Base-by-base conservation (phyloP, 2,329 filamentous ascomycete genomes). In the Calonectria leucothoes region DNA sequence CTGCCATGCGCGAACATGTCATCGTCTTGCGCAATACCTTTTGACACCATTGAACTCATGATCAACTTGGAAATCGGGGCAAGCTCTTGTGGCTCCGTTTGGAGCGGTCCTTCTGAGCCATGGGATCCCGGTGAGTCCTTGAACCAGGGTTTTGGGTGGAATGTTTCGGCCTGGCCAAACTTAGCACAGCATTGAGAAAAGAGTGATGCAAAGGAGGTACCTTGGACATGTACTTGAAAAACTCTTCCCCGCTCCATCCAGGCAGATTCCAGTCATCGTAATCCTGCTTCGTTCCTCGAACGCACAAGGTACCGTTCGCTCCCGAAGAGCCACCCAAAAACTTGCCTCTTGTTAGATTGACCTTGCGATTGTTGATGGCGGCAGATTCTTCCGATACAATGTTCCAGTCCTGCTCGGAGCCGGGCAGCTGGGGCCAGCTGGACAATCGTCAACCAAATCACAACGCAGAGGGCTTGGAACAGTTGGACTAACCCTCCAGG, bases 81-180 rank as follows among this genome's bases (percentile, higher is more conserved):
- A 1, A 91, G 82, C 70, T 91, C 89, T 72, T 91, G 89, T 0
- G 90, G 90, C 74, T 90, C 89, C 6, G 85, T 89, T 63, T 90
- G 86, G 1, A 92, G 82, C 20, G 87, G 88, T 0, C 91, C 90
- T 17, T 85, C 80, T 52, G 86, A 83, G 1, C 89, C 89, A 74
- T 92, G 91, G 14, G 84, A 84, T 3, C 83, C 82, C 4, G 83
- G 77, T 37, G 87, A 84, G 2, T 86, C 87, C 45, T 89, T 79
- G 80, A 91, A 91, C 90, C 89, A 91, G 27, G 87, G 82, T 77
- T 92, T 92, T 29, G 82, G 77, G 71, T 91, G 88, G 76, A 92
- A 92, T 2, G 87, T 89, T 75, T 92, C 91, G 2, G 88, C 84
- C 88, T 85, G 57, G 1, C n/a, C 2, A 35, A 10, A 39, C 17